Conservation (phyloP, 2,329 filamentous ascomycete species). For the Aspergillus sp. region DNA sequence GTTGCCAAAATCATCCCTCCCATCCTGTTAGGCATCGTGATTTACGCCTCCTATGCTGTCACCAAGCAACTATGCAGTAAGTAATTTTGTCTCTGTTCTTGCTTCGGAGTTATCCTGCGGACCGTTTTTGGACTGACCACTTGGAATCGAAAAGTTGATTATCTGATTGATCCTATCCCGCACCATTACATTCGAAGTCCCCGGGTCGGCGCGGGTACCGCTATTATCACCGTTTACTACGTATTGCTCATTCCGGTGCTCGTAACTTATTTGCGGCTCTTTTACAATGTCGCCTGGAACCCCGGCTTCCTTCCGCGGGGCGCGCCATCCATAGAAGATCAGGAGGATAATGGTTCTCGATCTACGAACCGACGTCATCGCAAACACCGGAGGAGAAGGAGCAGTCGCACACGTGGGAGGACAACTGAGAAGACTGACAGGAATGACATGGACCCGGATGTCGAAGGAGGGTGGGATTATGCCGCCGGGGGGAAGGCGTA, state of each 20-base stretch:
- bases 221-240: constrained; percentile 66
- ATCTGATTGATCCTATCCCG: constrained; percentile 53
- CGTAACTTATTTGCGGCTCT: constrained; percentile 62
- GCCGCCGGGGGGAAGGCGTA: constrained; percentile 18
- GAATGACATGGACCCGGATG: constrained; percentile 20
- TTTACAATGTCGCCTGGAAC: constrained; percentile 60
- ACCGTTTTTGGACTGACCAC: not conserved
- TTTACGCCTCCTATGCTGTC: constrained; percentile 65
- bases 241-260: constrained; percentile 62
- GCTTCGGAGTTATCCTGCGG: not conserved
- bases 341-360: constrained; percentile 11
- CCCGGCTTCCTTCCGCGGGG: constrained; percentile 68
- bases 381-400: constrained; percentile 18
- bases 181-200: constrained; percentile 31
- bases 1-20: constrained; percentile 62
- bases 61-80: constrained; percentile 62
- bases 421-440: constrained; percentile 17
- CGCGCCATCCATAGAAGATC: constrained; percentile 30
- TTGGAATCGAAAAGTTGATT: constrained; percentile 52
- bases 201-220: constrained; percentile 55
- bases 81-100: constrained; percentile 23
- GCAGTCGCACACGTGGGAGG: constrained; percentile 15
- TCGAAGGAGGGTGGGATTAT: constrained; percentile 21
- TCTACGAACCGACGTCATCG: constrained; percentile 10
- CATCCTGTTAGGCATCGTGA: constrained; percentile 59